Percentiles rank a stretch among this genome's conserved stretches.
These are phyloP conservation scores for Populus trichocarpa DNA, from an alignment of 441 rosid species.

Conservation along the genomic window DNA sequence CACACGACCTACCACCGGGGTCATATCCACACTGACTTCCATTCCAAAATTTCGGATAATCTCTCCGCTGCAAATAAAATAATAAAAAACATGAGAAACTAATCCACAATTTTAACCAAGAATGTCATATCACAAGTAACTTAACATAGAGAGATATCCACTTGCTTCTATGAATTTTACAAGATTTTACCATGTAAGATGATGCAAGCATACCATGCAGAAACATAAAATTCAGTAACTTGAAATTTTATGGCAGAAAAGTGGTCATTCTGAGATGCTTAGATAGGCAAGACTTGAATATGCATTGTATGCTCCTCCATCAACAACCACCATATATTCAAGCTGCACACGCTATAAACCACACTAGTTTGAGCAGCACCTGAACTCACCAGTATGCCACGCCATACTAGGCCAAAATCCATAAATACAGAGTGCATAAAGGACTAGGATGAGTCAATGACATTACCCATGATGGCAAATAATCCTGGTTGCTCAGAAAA, in stretches of 20 bases:
- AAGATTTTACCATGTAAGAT: no score
- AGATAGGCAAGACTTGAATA: neutral
- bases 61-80: slow-evolving; percentile 34
- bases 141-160: neutral
- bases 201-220: neutral
- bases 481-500: neutral
- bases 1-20: slow-evolving; percentile 60
- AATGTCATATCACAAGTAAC: neutral
- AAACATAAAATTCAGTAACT: neutral
- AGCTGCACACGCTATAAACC: neutral
- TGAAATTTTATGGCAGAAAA: neutral
- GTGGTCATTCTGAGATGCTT: neutral
- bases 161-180: neutral
- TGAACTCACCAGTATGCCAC: neutral
- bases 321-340: neutral
- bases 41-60: slow-evolving; percentile 52
- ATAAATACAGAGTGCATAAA: neutral
- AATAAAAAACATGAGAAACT: neutral
- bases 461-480: no score
- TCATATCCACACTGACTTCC: slow-evolving; percentile 53
- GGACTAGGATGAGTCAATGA: neutral
- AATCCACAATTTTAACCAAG: neutral
- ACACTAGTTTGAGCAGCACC: neutral
- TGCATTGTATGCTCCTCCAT: neutral
- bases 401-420: neutral